Base-by-base conservation (phyloP, 345 rosid genomes). In the Citrus cavaleriei region DNA sequence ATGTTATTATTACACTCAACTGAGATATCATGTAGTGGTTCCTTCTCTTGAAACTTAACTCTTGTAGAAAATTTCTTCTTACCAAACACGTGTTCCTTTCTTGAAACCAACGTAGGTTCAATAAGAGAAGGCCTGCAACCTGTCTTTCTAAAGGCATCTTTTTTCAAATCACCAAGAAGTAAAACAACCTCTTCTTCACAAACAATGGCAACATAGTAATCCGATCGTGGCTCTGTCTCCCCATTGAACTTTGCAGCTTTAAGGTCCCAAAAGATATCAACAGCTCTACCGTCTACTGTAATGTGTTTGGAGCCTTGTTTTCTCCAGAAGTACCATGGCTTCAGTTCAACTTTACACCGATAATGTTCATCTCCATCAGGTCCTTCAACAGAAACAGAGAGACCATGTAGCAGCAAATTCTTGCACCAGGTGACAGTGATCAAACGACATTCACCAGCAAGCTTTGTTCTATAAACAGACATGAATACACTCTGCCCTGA, bases 241-340 rank as follows among this genome's bases (percentile, higher is more conserved):
- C 90, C 90, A 6, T 82, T 75, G 77, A 91, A 91, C 63, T 85
- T 85, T 18, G 87, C 92, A 3, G 89, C 79, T 71, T 85, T 86
- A 2, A 91, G 80, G 80, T 89, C 94, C 92, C 94, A 89, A 22
- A 83, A 87, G 10, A 87, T 84, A 60, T 80, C 83, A 27, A 87
- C 85, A 2, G 58, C 35, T 42, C 57, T 75, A 6, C 87, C 90
- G 28, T 87, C 88, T 2, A 87, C 82, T 4, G 25, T 10, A 59
- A 90, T 87, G 62, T 78, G 83, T 81, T 87, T 89, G 61, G 83
- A 85, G 4, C 93, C 93, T 79, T 89, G 90, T 81, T 86, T 89
- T 75, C 85, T 86, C 92, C 89, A 86, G 66, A 90, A 90, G 72
- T 76, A 80, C 93, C 93, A 90, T 16, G 91, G 90, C 82, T 88